Conservation (phyloP, 2,329 filamentous ascomycete species). For the Ophiostoma sp. region DNA sequence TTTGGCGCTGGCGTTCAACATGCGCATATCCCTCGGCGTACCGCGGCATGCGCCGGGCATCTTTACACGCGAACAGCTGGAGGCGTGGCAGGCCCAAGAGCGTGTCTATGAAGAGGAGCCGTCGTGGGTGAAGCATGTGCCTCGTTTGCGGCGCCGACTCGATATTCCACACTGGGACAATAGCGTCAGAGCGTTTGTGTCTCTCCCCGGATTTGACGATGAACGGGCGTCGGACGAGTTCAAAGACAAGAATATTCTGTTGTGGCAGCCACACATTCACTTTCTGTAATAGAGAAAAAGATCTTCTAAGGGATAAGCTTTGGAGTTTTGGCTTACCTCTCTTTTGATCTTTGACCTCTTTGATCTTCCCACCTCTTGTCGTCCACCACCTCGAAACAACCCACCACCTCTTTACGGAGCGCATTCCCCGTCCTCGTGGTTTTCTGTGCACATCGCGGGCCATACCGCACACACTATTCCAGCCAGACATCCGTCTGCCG, state of each 20-base stretch:
- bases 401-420: background rate
- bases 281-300: background rate
- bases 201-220: slow-evolving; percentile 11
- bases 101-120: background rate
- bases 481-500: background rate
- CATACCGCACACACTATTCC: slow-evolving; percentile 18
- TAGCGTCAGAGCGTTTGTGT: background rate
- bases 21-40: slow-evolving; percentile 15
- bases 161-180: background rate
- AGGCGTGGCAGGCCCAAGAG: slow-evolving; percentile 13
- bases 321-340: background rate
- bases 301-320: background rate
- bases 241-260: slow-evolving; percentile 14
- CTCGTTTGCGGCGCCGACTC: background rate
- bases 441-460: slow-evolving; percentile 15
- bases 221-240: slow-evolving; percentile 4
- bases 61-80: slow-evolving; percentile 10
- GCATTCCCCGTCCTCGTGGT: background rate
- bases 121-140: background rate
- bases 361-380: background rate
- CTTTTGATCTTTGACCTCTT: background rate
- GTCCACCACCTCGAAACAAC: background rate
- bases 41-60: slow-evolving; percentile 20
- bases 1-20: slow-evolving; percentile 14
- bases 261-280: slow-evolving; percentile 18